phyloP scores from a whole-genome alignment of 2,329 filamentous ascomycete species.

The Trichoderma endophyticum region DNA sequence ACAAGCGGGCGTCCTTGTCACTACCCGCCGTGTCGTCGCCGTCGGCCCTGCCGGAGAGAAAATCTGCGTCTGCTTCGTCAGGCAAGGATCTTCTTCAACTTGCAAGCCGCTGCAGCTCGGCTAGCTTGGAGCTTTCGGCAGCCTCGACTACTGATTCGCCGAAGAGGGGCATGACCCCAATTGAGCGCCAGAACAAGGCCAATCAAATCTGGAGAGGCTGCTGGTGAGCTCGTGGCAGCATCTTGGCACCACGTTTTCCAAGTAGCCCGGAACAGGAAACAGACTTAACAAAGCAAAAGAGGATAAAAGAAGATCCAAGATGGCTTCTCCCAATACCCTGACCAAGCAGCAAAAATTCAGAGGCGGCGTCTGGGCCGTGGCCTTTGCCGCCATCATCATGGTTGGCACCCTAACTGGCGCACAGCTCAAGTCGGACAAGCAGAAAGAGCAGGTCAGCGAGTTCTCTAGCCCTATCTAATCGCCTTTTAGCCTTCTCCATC shows the following conservation, averaged over 20 bases:
- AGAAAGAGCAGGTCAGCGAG: conserved; percentile 41
- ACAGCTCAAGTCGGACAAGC: conserved; percentile 46
- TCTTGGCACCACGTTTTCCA: not conserved
- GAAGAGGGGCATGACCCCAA: conserved; percentile 21
- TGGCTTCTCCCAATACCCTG: conserved; percentile 21
- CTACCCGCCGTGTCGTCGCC: not conserved
- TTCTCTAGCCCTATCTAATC: not conserved
- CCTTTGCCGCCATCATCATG: conserved; percentile 45
- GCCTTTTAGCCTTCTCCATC: not conserved
- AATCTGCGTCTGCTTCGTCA: not conserved
- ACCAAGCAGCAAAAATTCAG: conserved; percentile 35
- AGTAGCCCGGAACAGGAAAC: not conserved
- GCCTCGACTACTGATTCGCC: not conserved
- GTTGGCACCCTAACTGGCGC: conserved; percentile 49
- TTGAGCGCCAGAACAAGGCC: conserved; percentile 25
- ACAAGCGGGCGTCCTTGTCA: not conserved
- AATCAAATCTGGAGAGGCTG: conserved; percentile 28
- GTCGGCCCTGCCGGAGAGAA: not conserved
- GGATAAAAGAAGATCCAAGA: not conserved
- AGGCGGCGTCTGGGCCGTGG: conserved; percentile 40
- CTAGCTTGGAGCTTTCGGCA: not conserved
- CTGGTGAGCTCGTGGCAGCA: conserved; percentile 23
- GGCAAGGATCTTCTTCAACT: not conserved
- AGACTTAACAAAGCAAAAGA: not conserved
- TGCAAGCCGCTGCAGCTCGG: not conserved